Evolutionary conservation across 1,284 basidiomycete genomes (phyloP), one percentile per base, ranked within the genome.

Genomic region (Microstroma glucosiphilum): DNA sequence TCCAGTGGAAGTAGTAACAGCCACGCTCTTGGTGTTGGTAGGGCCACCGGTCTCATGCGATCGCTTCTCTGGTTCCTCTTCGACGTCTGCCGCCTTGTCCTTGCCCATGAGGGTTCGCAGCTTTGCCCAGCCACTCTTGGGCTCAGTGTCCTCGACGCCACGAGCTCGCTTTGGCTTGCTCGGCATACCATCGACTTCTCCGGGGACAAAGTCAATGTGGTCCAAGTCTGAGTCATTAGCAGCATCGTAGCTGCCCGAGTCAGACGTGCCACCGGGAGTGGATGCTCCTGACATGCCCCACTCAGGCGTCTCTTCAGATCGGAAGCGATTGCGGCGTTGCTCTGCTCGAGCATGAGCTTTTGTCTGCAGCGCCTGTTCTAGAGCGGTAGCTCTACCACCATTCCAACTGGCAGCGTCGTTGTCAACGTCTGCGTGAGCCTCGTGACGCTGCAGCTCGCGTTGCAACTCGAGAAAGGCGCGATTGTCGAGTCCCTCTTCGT

Each of bases 101-200:
- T 41, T 12, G 19, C 69, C 67, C 51, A 77, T 66, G n/a, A 76
- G 40, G 21, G 64, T 56, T 4, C 76, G 70, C 7, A 78, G 61
- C 64, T 70, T 70, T 4, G 67, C 64, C 76, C 76, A 78, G 11
- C 76, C 73, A 19, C 64, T 69, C 17, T 60, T 46, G 61, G 43
- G 53, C 64, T 69, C 46, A 60, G 67, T 68, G 63, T 68, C 58
- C 30, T 63, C 46, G 8, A 55, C 30, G 11, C 59, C 57, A 41
- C 56, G 23, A 0, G 58, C 60, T 6, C 54, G 56, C 8, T 56
- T 56, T 30, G 46, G 67, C n/a, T 41, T 41, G 7, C 62, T 30
- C 0, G 77, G 77, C 76, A 79, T 75, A 21, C 77, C 77, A 42
- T 79, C 77, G 6, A 68, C 70, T 61, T 79, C 77, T 37, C 77